phyloP scores from a whole-genome alignment of 805 yeast species.

The Ogataea henricii region DNA sequence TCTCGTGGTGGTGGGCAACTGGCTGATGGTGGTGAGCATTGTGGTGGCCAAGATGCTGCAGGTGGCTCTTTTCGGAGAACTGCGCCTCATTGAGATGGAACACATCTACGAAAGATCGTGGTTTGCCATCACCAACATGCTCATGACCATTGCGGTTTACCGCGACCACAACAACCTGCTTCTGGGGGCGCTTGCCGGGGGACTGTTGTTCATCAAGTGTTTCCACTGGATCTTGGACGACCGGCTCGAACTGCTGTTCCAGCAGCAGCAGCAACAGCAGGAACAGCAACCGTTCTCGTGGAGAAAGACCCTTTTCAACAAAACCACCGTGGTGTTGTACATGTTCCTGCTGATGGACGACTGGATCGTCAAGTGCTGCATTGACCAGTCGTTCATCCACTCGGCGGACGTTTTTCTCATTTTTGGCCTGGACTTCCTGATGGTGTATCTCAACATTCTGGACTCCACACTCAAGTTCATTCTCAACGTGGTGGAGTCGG shows the following conservation, averaged over 20 bases:
- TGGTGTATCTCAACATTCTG: conserved; percentile 57
- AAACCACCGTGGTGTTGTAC: conserved; percentile 47
- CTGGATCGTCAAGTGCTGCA: conserved; percentile 52
- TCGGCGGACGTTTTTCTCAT: conserved; percentile 59
- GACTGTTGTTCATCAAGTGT: conserved; percentile 56
- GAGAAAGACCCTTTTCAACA: conserved; percentile 28
- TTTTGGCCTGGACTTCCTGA: conserved; percentile 76
- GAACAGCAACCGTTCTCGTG: conserved; percentile 6
- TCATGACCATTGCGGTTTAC: conserved; percentile 58
- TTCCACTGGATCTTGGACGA: conserved; percentile 73
- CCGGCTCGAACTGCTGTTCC: conserved; percentile 50
- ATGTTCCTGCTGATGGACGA: conserved; percentile 53
- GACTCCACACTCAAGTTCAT: conserved; percentile 47
- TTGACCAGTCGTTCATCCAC: conserved; percentile 55
- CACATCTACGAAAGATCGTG: conserved; percentile 68
- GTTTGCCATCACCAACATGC: conserved; percentile 61
- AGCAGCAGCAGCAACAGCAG: conserved; percentile 30
- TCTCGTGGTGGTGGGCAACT: conserved; percentile 43
- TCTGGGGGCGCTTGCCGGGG: conserved; percentile 38
- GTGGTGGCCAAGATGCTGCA: conserved; percentile 52
- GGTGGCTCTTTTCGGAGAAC: conserved; percentile 64
- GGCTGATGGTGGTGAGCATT: conserved; percentile 40
- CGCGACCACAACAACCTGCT: conserved; percentile 48
- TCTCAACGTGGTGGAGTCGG: conserved; percentile 59
- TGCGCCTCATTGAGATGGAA: conserved; percentile 74